Evolutionary conservation across 257 asterid genomes (phyloP).

Genomic region (Fraxinus cuspidata): DNA sequence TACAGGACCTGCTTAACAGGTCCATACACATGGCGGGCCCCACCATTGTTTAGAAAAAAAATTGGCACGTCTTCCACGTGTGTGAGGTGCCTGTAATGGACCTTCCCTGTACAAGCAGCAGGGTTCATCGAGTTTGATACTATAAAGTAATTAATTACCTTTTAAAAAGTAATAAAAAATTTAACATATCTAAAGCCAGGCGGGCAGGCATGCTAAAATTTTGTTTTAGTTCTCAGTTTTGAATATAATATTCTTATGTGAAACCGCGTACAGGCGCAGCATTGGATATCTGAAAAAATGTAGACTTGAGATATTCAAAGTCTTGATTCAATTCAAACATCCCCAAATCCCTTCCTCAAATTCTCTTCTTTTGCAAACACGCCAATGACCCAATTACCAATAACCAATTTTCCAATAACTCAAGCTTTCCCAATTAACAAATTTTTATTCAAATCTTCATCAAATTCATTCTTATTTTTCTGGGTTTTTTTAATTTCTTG

Average conservation of each 20-base stretch:
- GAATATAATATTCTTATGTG: neutral
- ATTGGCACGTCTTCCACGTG: too few species aligned
- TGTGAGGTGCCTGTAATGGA: too few species aligned
- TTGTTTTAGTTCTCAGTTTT: too few species aligned
- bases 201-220: too few species aligned
- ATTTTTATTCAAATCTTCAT: neutral
- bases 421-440: neutral
- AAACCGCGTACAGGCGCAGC: slow-evolving; percentile 7
- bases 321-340: slow-evolving; percentile 5
- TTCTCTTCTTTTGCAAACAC: neutral
- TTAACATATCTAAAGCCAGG: too few species aligned
- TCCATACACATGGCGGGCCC: too few species aligned
- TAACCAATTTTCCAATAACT: neutral
- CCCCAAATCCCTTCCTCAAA: neutral
- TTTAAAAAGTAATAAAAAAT: too few species aligned
- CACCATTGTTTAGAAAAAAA: too few species aligned
- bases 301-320: neutral
- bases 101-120: too few species aligned
- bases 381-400: slow-evolving; percentile 3
- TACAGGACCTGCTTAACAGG: too few species aligned
- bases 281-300: neutral
- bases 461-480: neutral
- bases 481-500: neutral
- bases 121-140: too few species aligned
- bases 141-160: too few species aligned